These are phyloP conservation scores for Penicillium glabrum DNA, from an alignment of 2,329 filamentous ascomycete genomes.

Conservation along the genomic window DNA sequence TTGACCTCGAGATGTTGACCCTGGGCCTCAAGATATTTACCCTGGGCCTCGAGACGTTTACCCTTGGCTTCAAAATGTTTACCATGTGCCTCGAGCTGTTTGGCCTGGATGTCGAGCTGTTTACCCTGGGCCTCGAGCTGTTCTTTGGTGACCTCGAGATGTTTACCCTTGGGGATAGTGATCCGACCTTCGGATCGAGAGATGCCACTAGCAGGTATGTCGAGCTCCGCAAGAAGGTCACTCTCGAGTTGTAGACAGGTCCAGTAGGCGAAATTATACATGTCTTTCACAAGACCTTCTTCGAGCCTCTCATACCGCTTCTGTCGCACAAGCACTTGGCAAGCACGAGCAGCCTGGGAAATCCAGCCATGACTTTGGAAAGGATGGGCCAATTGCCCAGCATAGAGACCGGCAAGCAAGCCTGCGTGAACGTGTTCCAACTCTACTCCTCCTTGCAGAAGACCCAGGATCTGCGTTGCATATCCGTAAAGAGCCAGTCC, in stretches of 20 bases:
- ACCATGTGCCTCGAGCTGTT: conserved; percentile 34
- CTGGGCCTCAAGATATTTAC: conserved; percentile 36
- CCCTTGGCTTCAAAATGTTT: conserved; percentile 38
- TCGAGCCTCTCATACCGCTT: conserved; percentile 35
- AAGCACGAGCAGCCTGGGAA: conserved; percentile 58
- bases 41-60: conserved; percentile 36
- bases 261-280: conserved; percentile 80
- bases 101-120: conserved; percentile 34
- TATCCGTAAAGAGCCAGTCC: conserved; percentile 87
- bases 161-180: conserved; percentile 38
- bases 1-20: conserved; percentile 35
- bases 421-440: conserved; percentile 82
- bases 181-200: conserved; percentile 54
- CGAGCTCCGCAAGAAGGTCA: conserved; percentile 87
- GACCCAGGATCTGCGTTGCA: conserved; percentile 82
- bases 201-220: conserved; percentile 62
- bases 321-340: conserved; percentile 71
- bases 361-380: conserved; percentile 80
- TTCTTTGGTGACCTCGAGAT: conserved; percentile 23
- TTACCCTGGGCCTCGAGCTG: conserved; percentile 22
- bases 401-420: conserved; percentile 82
- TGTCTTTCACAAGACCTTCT: conserved; percentile 52
- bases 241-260: conserved; percentile 92
- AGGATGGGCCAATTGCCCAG: conserved; percentile 81
- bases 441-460: conserved; percentile 73